Conservation (phyloP, 257 asterid species). For the Solanum chiquidenum region DNA sequence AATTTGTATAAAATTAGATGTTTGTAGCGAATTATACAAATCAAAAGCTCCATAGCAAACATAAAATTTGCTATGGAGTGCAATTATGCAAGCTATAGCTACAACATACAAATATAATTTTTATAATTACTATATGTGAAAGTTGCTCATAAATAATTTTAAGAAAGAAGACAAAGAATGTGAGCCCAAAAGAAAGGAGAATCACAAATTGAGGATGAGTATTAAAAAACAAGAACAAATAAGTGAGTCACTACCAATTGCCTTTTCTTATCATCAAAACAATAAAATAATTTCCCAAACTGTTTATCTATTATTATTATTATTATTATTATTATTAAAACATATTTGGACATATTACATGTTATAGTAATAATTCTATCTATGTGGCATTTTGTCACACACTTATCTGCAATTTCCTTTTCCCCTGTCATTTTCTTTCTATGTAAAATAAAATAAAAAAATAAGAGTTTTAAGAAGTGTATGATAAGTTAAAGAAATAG, state of each 20-base stretch:
- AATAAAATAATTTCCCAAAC: neutral
- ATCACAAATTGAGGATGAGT: conserved; percentile 4
- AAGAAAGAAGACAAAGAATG: neutral
- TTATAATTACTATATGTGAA: no score
- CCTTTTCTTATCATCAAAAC: neutral
- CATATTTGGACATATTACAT: neutral
- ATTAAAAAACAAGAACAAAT: neutral
- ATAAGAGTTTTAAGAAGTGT: neutral
- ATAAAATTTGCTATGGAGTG: no score
- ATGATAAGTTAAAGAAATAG: neutral
- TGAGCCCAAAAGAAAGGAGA: neutral
- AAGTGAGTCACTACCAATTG: neutral
- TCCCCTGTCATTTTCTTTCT: neutral
- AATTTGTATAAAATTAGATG: no score
- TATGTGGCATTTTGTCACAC: neutral
- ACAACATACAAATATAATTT: no score
- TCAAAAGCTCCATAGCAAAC: no score
- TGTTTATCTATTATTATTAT: neutral
- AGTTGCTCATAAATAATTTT: no score
- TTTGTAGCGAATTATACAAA: no score
- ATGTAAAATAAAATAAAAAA: neutral
- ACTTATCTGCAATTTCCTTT: neutral
- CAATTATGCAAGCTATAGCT: no score
- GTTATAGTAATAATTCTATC: neutral
- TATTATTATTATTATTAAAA: neutral